Conservation (phyloP, 2,329 filamentous ascomycete species). For the Xylogone sp. region DNA sequence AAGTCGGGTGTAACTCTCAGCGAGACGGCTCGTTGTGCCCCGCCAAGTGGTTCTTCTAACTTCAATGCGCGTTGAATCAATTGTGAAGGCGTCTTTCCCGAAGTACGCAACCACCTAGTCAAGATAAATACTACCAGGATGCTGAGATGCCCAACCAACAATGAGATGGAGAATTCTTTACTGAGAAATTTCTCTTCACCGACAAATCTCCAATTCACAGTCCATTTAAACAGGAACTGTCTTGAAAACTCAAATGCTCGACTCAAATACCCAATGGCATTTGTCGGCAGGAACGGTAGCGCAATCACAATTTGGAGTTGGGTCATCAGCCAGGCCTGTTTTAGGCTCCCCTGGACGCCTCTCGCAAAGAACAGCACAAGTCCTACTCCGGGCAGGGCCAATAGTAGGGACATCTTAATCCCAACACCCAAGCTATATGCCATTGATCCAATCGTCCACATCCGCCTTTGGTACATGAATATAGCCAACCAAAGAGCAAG, state of each 20-base stretch:
- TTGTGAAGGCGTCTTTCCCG: conserved; percentile 42
- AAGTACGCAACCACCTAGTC: conserved; percentile 58
- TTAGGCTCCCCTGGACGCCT: conserved; percentile 62
- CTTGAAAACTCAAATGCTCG: conserved; percentile 88
- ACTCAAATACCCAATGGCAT: conserved; percentile 68
- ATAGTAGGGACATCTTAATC: conserved; percentile 91
- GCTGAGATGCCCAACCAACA: conserved; percentile 52
- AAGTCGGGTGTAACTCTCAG: conserved; percentile 54
- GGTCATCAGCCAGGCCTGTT: conserved; percentile 66
- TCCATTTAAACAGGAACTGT: conserved; percentile 96
- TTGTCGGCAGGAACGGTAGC: conserved; percentile 64
- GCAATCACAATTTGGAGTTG: conserved; percentile 71
- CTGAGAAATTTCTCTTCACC: conserved; percentile 77
- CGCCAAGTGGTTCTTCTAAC: conserved; percentile 28
- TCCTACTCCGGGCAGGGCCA: conserved; percentile 78
- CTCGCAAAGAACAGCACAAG: conserved; percentile 70
- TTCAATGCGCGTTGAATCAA: conserved; percentile 32
- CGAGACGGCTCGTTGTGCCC: conserved; percentile 43
- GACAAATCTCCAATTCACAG: conserved; percentile 97
- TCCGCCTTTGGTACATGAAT: conserved; percentile 67
- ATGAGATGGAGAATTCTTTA: conserved; percentile 51
- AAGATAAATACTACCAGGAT: conserved; percentile 53
- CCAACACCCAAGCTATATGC: conserved; percentile 76
- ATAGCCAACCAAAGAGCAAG: conserved; percentile 83
- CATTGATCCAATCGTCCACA: conserved; percentile 70